Base-by-base conservation (phyloP, 345 rosid genomes). In the Arabidopsis arenosa region DNA sequence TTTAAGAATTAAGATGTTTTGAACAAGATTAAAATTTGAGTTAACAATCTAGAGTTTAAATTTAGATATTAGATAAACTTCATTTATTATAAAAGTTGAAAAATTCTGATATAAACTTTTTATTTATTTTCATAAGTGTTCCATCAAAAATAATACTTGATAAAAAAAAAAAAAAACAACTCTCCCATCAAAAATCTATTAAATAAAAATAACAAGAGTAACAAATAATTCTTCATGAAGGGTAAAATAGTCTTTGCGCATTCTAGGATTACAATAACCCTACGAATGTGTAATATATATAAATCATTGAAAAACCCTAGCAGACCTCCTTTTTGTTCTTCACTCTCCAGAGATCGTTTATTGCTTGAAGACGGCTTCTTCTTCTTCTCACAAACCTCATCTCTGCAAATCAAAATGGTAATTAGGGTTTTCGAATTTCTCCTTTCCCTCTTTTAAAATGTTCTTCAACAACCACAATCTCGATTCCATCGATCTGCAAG, bases 321-420 rank as follows among this genome's bases (percentile, higher is more conserved):
- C 23, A 13, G 53, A 4, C 53, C 23, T 63, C 67, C n/a, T 21
- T 21, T 21, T 37, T 17, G 56, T 44, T 26, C 32, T 58, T 64
- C 53, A 45, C 47, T 41, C 49, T 72, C 49, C 53, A 9, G 76
- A 26, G 52, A 51, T 72, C 52, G 52, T 54, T 36, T 1, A 43
- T 17, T 63, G 56, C 77, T 63, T 44, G 71, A 64, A 64, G 64
- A 56, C 77, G 65, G 66, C 72, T 43, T 53, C 71, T 32, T 65
- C 73, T 32, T 65, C 73, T 39, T 49, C 28, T 18, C 33, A 48
- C 53, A 7, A 37, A 57, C 17, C 54, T 48, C 37, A n/a, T 58
- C 78, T 75, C 60, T 48, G 66, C 61, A 12, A 66, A 36, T 75
- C 79, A 66, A 36, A 58, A 75, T 75, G 79, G 79, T 75, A 75